phyloP scores from a whole-genome alignment of 106 monocot genomes.

The Dendrobium officinale region DNA sequence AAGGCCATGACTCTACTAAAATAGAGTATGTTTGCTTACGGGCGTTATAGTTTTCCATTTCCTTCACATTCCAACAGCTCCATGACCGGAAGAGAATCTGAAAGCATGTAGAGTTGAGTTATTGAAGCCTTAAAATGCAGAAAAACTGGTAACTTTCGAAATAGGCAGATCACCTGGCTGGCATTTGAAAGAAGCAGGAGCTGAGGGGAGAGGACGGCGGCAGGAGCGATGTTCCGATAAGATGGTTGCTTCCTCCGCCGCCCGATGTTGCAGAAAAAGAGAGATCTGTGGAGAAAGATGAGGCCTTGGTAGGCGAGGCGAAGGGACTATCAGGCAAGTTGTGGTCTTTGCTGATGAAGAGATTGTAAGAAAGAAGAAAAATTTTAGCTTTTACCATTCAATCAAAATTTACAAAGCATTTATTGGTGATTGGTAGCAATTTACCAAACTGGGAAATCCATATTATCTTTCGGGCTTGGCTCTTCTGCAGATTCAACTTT shows the following conservation, averaged over 20 bases:
- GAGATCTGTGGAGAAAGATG: conserved; percentile 1
- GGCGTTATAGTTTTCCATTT: background rate
- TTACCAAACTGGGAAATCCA: background rate
- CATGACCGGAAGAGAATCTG: conserved; percentile 5
- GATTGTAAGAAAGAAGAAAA: background rate
- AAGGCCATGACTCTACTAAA: background rate
- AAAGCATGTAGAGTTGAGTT: background rate
- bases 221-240: too few species aligned
- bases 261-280: conserved; percentile 3
- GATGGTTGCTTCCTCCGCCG: background rate
- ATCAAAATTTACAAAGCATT: background rate
- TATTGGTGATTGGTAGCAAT: background rate
- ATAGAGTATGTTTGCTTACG: background rate
- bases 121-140: background rate
- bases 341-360: conserved; percentile 26
- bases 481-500: conserved; percentile 19
- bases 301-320: conserved; percentile 42
- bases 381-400: background rate
- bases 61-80: conserved; percentile 10
- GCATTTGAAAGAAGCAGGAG: conserved; percentile 3
- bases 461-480: conserved; percentile 21
- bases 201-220: background rate
- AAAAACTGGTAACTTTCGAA: background rate
- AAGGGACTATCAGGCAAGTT: conserved; percentile 60
- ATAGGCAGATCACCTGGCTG: background rate